Conservation (phyloP, 495 filamentous ascomycete species). For the Podospora comata region DNA sequence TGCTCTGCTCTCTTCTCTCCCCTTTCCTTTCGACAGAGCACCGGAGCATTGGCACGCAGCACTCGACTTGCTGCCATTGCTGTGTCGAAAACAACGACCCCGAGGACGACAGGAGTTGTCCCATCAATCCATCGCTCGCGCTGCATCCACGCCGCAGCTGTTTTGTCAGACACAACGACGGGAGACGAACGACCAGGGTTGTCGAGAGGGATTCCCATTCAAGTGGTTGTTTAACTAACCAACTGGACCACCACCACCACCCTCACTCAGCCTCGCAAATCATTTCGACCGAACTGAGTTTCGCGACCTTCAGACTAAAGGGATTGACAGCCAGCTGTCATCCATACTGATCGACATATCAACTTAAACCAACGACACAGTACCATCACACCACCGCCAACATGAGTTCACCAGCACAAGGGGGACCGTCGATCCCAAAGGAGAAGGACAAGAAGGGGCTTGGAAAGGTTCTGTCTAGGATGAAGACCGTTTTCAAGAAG, state of each 20-base stretch:
- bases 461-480: conserved; percentile 58
- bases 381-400: conserved; percentile 13
- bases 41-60: not conserved
- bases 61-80: conserved; percentile 13
- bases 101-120: conserved; percentile 2
- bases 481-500: conserved; percentile 62
- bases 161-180: not conserved
- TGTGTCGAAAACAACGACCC: conserved; percentile 19
- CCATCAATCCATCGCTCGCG: not conserved
- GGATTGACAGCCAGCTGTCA: conserved; percentile 3
- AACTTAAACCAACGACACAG: conserved; percentile 2
- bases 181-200: not conserved
- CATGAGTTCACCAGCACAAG: conserved; percentile 47
- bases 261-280: too few relatives aligned
- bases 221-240: too few relatives aligned
- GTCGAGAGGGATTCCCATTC: not conserved
- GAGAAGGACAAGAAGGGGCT: conserved; percentile 59
- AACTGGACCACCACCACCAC: not conserved
- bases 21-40: conserved; percentile 2
- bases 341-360: conserved; percentile 3
- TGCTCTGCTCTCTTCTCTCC: conserved; percentile 10
- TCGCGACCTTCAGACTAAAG: not conserved
- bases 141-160: not conserved
- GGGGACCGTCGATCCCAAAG: conserved; percentile 34
- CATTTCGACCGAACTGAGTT: not conserved